Evolutionary conservation across 2,329 filamentous ascomycete genomes (phyloP), one percentile per base, ranked within the genome.

Genomic region (Fusarium irregulare): DNA sequence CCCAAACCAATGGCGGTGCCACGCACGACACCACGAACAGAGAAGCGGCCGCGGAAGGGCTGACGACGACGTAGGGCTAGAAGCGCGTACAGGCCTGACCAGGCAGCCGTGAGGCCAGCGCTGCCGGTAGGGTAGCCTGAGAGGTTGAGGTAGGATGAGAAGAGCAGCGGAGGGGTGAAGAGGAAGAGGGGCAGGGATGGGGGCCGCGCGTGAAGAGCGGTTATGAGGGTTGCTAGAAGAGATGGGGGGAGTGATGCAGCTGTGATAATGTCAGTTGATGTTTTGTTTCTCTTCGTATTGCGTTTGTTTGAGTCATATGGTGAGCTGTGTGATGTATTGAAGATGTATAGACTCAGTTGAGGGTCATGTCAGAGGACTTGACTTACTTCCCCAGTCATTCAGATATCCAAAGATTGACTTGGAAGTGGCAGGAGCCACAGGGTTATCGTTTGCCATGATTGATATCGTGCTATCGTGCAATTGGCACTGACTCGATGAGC

Each of bases 61-160:
- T 82, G 81, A 21, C 84, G 79, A 45, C 83, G 78, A 6, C 87
- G 84, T 64, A 87, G 76, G 2, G 87, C 86, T 51, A 89, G 79
- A 40, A 89, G 78, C 6, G 84, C 83, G 76, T 89, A 89, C 18
- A 88, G 80, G 30, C 87, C 87, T 46, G 85, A 87, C 79, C 85
- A 86, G 18, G 87, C 86, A 55, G 85, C 85, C 0, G 85, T 83
- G 60, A 89, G 78, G 53, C 86, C 87, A 4, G 87, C 87, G 60
- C 83, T 83, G 75, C 87, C 87, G 54, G 85, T 87, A 65, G 83
- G 84, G 79, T 86, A 88, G 62, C 87, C 87, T 21, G 87, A 85
- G 9, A 89, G 83, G 76, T 88, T 88, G 73, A 88, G 83, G 79
- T 89, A 89, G 75, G 83, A 85, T 56, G 83, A 81, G 78, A 89